These are phyloP conservation scores for Globisporangium apiculatum DNA, from an alignment of 352 stramenopile species.

Conservation along the genomic window DNA sequence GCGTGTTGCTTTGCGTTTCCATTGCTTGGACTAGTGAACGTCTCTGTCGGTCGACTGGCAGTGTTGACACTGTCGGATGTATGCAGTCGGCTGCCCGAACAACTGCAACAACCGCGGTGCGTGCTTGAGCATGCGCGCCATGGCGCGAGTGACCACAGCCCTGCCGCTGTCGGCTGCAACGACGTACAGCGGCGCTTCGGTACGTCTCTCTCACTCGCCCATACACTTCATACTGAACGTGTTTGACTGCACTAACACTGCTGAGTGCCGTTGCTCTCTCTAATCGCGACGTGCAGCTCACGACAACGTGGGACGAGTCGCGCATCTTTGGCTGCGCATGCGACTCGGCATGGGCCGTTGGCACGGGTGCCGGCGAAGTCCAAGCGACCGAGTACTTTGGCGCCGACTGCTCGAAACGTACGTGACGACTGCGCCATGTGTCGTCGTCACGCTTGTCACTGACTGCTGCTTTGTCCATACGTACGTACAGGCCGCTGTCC, in stretches of 20 bases:
- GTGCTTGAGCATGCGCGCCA: conserved; percentile 80
- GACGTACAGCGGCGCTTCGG: conserved; percentile 41
- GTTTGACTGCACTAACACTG: not conserved
- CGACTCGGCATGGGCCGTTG: conserved; percentile 82
- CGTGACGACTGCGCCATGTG: conserved; percentile 1
- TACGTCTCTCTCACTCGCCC: not conserved
- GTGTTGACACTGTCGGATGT: too few relatives aligned
- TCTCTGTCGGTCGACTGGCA: too few relatives aligned
- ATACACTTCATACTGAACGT: not conserved
- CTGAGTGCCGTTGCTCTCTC: not conserved
- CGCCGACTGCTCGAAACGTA: conserved; percentile 77
- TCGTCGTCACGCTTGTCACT: not conserved
- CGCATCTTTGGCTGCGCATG: conserved; percentile 88
- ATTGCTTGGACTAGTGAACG: too few relatives aligned
- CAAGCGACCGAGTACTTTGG: conserved; percentile 88
- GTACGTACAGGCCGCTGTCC: conserved; percentile 62
- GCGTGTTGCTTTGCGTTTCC: conserved; percentile 3
- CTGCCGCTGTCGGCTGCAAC: conserved; percentile 60
- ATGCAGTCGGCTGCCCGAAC: conserved; percentile 47
- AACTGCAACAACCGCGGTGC: conserved; percentile 66
- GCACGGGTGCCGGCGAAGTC: conserved; percentile 54
- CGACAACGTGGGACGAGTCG: conserved; percentile 87
- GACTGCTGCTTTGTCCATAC: not conserved
- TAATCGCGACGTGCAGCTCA: conserved; percentile 15
- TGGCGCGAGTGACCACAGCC: conserved; percentile 52